Conservation (phyloP, 2,329 filamentous ascomycete species). For the Raffaelea albimanens region DNA sequence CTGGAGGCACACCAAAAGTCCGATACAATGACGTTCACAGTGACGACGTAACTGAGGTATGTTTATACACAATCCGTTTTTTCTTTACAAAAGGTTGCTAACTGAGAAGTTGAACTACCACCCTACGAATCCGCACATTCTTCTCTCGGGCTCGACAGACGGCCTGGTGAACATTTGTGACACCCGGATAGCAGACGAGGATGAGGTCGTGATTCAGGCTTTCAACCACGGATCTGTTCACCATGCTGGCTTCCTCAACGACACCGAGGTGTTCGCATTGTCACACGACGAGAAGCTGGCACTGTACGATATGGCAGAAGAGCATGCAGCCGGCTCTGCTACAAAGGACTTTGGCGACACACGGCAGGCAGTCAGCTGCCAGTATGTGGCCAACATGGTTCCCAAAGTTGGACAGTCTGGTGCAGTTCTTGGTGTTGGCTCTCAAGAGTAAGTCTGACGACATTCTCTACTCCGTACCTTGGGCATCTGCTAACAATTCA, state of each 20-base stretch:
- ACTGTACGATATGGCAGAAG: constrained; percentile 60
- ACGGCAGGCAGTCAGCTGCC: constrained; percentile 53
- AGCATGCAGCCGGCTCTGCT: constrained; percentile 48
- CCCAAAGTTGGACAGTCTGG: constrained; percentile 47
- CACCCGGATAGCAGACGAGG: constrained; percentile 59
- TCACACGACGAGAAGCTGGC: constrained; percentile 73
- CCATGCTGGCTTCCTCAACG: constrained; percentile 60
- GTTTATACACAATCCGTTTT: not conserved
- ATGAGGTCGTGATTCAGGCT: constrained; percentile 68
- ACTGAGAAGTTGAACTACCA: constrained; percentile 46
- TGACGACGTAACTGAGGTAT: constrained; percentile 55
- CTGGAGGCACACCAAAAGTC: constrained; percentile 33
- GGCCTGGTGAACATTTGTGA: constrained; percentile 72
- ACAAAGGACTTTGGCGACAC: constrained; percentile 58
- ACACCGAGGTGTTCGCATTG: constrained; percentile 58
- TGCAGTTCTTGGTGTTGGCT: constrained; percentile 55
- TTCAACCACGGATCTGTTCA: constrained; percentile 73
- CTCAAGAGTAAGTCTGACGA: constrained; percentile 49
- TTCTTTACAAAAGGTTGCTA: not conserved
- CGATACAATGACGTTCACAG: constrained; percentile 57
- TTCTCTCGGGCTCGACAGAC: constrained; percentile 72
- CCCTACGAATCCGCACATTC: constrained; percentile 46
- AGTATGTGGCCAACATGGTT: constrained; percentile 63
- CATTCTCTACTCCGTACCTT: constrained; percentile 14
- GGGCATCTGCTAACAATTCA: not conserved